Evolutionary conservation across 208 protist species (phyloP).

Genomic region (Leishmania martiniquensis): DNA sequence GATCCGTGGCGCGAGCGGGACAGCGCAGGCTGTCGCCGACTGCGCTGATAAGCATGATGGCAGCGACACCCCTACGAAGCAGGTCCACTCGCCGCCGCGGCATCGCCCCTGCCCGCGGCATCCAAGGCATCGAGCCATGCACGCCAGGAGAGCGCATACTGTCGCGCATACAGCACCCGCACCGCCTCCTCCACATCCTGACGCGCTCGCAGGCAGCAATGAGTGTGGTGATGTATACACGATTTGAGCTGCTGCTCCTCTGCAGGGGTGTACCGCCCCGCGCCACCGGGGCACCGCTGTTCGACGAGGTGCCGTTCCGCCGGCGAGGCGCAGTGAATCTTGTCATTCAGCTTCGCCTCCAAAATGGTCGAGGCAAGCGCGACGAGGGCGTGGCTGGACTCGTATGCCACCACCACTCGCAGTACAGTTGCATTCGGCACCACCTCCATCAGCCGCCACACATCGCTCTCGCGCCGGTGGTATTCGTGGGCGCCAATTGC

Average conservation of each 20-base stretch:
- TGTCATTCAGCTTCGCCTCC: conserved; percentile 61
- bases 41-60: background rate
- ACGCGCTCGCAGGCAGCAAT: conserved; percentile 46
- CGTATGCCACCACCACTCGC: conserved; percentile 46
- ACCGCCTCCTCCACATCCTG: conserved; percentile 51
- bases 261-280: conserved; percentile 66
- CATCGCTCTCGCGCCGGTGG: conserved; percentile 67
- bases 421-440: conserved; percentile 64
- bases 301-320: conserved; percentile 30
- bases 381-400: conserved; percentile 46
- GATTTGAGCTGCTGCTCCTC: conserved; percentile 35
- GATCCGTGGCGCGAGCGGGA: background rate
- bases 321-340: conserved; percentile 26
- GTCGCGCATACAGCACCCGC: conserved; percentile 57
- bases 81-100: background rate
- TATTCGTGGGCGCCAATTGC: conserved; percentile 80
- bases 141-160: conserved; percentile 77
- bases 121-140: conserved; percentile 38
- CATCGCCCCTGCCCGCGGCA: background rate
- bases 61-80: background rate
- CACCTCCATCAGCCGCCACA: conserved; percentile 63
- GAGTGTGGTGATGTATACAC: conserved; percentile 44
- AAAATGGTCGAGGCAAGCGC: conserved; percentile 65
- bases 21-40: background rate
- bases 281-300: conserved; percentile 23